phyloP scores from a whole-genome alignment of 2,329 filamentous ascomycete species.

The Aspergillus udagawae region DNA sequence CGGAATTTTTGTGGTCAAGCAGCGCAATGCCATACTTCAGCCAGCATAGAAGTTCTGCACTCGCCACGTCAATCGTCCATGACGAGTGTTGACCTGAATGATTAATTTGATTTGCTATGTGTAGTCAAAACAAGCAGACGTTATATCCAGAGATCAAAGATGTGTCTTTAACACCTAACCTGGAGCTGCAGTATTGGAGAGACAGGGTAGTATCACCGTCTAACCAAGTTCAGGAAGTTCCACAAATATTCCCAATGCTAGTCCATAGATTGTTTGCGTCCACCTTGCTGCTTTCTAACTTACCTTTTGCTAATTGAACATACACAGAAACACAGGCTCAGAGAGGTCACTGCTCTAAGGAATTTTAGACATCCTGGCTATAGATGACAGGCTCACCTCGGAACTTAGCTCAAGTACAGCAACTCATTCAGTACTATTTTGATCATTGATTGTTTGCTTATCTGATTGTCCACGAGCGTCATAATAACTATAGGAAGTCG shows the following conservation, averaged over 20 bases:
- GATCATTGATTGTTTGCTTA: too few species aligned
- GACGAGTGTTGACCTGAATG: not conserved
- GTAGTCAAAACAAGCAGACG: not conserved
- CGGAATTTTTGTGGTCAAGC: too few species aligned
- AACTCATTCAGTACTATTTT: not conserved
- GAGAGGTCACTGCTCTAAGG: not conserved
- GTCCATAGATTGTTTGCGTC: not conserved
- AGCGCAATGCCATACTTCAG: too few species aligned
- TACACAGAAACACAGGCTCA: not conserved
- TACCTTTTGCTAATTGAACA: not conserved
- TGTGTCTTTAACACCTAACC: too few species aligned
- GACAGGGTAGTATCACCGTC: not conserved
- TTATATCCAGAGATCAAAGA: not conserved
- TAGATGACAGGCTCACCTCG: not conserved
- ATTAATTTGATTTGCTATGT: not conserved
- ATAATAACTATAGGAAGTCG: too few species aligned
- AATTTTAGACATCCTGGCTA: too few species aligned
- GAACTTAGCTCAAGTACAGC: not conserved
- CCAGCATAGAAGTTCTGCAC: not conserved
- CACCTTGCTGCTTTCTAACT: not conserved
- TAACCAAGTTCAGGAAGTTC: not conserved
- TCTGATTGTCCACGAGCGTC: too few species aligned
- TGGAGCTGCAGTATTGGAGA: not conserved
- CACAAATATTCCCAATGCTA: not conserved
- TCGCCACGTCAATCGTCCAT: not conserved